These are phyloP conservation scores for Penicillium sclerotigenum DNA, from an alignment of 2,329 filamentous ascomycete species.

Conservation along the genomic window DNA sequence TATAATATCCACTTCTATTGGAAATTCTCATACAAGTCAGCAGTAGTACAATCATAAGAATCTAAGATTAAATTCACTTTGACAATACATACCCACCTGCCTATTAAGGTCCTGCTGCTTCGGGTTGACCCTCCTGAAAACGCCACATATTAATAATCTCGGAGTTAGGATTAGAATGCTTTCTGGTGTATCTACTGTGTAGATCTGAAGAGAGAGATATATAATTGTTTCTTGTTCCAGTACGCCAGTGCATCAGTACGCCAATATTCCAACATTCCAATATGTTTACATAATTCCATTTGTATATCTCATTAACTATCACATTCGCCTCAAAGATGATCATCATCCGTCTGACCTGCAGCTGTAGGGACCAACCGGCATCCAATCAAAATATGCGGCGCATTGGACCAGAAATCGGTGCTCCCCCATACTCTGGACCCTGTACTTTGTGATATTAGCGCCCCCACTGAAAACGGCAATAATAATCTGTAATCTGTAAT, in stretches of 20 bases:
- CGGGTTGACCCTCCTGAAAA: conserved; percentile 9
- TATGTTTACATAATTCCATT: not conserved
- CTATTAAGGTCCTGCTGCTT: conserved; percentile 4
- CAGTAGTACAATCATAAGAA: no score
- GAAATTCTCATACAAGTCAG: no score
- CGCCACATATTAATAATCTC: conserved; percentile 7
- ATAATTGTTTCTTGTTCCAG: no score
- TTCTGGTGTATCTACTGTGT: not conserved
- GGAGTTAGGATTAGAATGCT: no score
- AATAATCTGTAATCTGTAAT: not conserved
- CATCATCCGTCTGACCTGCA: conserved; percentile 8
- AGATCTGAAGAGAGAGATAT: not conserved
- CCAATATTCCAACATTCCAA: no score
- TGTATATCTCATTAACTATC: not conserved
- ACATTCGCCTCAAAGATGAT: not conserved
- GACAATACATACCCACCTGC: conserved; percentile 4
- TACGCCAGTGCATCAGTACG: no score
- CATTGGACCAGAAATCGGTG: not conserved
- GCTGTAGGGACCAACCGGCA: not conserved
- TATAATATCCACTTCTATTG: no score
- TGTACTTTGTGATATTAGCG: not conserved
- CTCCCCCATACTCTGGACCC: conserved; percentile 1
- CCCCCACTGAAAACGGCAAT: not conserved
- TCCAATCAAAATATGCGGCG: not conserved
- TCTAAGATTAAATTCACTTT: not conserved